Evolutionary conservation across 345 rosid genomes (phyloP), one percentile per base, ranked within the genome.

Genomic region (Eucalyptus caleyi): DNA sequence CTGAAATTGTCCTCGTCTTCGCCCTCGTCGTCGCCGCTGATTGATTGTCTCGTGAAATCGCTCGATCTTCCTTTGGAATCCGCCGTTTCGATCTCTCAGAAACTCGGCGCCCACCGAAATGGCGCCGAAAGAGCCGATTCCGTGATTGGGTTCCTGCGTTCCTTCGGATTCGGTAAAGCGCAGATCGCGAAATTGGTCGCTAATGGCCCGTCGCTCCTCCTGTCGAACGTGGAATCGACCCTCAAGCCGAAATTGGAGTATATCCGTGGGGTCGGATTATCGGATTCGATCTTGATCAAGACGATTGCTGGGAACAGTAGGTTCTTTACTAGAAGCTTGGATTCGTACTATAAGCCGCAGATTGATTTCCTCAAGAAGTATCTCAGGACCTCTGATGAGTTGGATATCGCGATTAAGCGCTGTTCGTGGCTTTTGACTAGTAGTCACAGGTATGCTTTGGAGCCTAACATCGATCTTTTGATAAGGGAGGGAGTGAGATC

Each of bases 61-160:
- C 90, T 90, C 50, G 94, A 91, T 59, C 89, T 91, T 77, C 87
- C 94, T n/a, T 62, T 87, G 32, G 40, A 88, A 40, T 87, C 91
- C 32, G 93, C 94, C 49, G 40, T 89, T 86, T 77, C 89, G 10
- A 59, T 81, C 60, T 89, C 93, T 26, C 37, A 11, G 9, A 53
- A 86, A 42, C 51, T 88, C 88, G 27, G 87, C 0, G 87, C 40
- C 60, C 87, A 80, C 44, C 90, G 86, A 30, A 54, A 88, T 32
- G 86, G 40, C 69, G 81, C 49, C 8, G 85, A 77, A 14, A 88
- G n/a, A 60, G 88, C 81, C 54, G 89, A 83, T 37, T 81, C 92
- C 42, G 90, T 92, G 6, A 12, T 89, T 13, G 69, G 86, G 18
- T 62, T 91, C 50, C 49, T 88, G 81, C 87, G 89, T 81, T 87